Conservation (phyloP, 192 early-diverging fungal genomes). For the Backusella tuberculispora region DNA sequence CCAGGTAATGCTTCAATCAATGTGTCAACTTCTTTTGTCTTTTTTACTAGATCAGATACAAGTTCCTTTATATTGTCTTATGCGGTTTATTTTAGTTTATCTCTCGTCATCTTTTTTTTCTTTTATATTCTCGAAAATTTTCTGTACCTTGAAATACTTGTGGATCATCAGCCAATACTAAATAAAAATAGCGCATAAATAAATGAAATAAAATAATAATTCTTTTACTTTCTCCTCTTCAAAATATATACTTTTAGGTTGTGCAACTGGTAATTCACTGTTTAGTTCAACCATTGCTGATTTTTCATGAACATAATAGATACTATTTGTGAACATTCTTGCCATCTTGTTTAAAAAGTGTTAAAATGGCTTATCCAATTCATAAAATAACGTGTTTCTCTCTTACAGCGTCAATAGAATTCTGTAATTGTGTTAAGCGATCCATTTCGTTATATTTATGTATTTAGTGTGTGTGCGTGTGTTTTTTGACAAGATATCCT, state of each 20-base stretch:
- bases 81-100: background rate
- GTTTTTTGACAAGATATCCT: too few relatives aligned
- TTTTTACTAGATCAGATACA: conserved; percentile 53
- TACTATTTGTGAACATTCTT: conserved; percentile 55
- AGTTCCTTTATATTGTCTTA: conserved; percentile 52
- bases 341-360: conserved; percentile 41
- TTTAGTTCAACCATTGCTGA: conserved; percentile 45
- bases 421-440: conserved; percentile 57
- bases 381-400: background rate
- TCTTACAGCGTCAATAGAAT: conserved; percentile 53
- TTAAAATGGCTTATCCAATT: background rate
- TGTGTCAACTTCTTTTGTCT: conserved; percentile 56
- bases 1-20: conserved; percentile 54
- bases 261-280: conserved; percentile 48
- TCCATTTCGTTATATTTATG: conserved; percentile 41
- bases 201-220: background rate
- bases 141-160: conserved; percentile 47
- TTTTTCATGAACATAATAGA: conserved; percentile 53
- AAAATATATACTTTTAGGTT: conserved; percentile 37
- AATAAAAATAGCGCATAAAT: background rate
- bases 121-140: background rate
- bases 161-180: conserved; percentile 50
- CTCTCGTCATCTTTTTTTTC: background rate
- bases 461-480: background rate
- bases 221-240: background rate